Conservation (phyloP, 176 grass and related monocot genomes). For the Oryza coarctata region DNA sequence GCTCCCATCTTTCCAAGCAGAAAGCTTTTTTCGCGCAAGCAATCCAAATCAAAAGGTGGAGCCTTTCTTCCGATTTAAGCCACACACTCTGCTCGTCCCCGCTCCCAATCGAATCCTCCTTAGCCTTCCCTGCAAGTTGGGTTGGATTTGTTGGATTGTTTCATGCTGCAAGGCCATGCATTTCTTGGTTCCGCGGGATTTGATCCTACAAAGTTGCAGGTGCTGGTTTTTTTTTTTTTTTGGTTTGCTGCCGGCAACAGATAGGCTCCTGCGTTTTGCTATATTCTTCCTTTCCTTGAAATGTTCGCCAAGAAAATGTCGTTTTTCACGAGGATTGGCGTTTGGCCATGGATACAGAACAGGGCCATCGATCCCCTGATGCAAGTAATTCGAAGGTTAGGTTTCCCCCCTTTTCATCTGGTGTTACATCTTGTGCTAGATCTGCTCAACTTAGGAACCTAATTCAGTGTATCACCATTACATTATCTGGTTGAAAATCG, state of each 20-base stretch:
- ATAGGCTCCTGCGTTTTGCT: neutral
- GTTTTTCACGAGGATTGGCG: constrained; percentile 28
- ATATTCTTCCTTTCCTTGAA: neutral
- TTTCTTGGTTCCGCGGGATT: neutral
- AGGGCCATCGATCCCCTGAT: constrained; percentile 66
- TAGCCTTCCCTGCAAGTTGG: neutral
- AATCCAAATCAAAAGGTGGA: neutral
- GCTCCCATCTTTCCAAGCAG: neutral
- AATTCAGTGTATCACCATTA: too few species aligned
- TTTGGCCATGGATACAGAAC: constrained; percentile 59
- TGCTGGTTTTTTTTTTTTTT: neutral
- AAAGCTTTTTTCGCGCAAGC: neutral
- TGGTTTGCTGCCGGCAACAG: neutral
- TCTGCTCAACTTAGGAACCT: neutral
- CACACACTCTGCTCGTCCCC: neutral
- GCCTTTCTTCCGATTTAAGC: neutral
- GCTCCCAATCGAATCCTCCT: neutral
- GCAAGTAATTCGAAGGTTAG: constrained; percentile 69
- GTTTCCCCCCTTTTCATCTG: neutral
- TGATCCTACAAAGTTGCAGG: constrained; percentile 1
- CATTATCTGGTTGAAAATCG: too few species aligned
- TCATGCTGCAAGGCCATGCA: neutral
- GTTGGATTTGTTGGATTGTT: neutral
- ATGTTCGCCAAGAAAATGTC: constrained; percentile 34
- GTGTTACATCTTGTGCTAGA: neutral